Evolutionary conservation across 345 rosid species (phyloP).

Genomic region (Hirschfeldia incana): DNA sequence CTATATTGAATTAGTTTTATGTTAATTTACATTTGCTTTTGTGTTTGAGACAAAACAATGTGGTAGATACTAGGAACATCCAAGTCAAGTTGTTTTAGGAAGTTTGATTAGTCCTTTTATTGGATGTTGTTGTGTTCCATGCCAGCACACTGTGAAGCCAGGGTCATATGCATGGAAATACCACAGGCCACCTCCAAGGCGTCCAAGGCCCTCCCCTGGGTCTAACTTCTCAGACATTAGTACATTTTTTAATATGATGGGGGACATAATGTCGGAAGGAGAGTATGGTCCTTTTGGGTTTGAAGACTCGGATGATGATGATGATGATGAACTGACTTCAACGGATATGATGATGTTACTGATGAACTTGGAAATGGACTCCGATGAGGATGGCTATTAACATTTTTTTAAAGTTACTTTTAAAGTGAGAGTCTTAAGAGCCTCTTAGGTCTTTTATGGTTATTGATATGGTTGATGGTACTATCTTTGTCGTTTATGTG

Average conservation of each 20-base stretch:
- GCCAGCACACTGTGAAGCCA: slow-evolving; percentile 72
- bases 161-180: slow-evolving; percentile 81
- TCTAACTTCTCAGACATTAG: slow-evolving; percentile 47
- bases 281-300: slow-evolving; percentile 51
- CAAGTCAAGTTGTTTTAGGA: slow-evolving; percentile 27
- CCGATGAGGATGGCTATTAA: slow-evolving; percentile 44
- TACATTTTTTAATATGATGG: slow-evolving; percentile 50
- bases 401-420: not conserved
- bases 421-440: slow-evolving; percentile 27
- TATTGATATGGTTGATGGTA: slow-evolving; percentile 13
- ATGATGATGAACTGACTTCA: slow-evolving; percentile 35
- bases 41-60: not conserved
- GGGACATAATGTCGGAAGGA: slow-evolving; percentile 50
- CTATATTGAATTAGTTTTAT: not conserved
- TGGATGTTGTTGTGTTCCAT: slow-evolving; percentile 61
- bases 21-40: no score
- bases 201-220: slow-evolving; percentile 41
- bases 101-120: slow-evolving; percentile 46
- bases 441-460: slow-evolving; percentile 21
- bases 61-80: no score
- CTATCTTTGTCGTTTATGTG: slow-evolving; percentile 4
- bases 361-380: slow-evolving; percentile 49
- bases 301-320: slow-evolving; percentile 48
- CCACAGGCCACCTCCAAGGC: slow-evolving; percentile 68
- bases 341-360: slow-evolving; percentile 54